These are phyloP conservation scores for Rosa persica DNA, from an alignment of 306 rosid species.

Conservation along the genomic window DNA sequence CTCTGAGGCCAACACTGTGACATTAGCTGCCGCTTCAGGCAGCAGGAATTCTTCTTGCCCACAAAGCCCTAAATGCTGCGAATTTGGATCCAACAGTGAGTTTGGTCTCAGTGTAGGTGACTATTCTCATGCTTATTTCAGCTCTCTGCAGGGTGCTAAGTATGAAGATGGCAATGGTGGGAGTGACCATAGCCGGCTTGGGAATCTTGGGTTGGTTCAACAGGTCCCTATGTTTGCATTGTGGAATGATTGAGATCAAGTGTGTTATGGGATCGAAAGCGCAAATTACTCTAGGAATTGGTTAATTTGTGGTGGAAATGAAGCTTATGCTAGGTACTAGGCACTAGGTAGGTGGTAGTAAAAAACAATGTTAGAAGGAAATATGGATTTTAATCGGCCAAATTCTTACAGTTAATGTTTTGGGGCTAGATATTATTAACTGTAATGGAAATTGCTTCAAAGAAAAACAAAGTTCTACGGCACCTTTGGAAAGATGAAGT, in stretches of 20 bases:
- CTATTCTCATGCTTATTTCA: constrained; percentile 59
- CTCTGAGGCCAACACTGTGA: background rate
- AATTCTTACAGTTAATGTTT: constrained; percentile 4
- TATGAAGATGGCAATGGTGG: constrained; percentile 59
- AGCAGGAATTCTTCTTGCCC: constrained; percentile 35
- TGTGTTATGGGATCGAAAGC: background rate
- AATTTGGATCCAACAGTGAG: constrained; percentile 32
- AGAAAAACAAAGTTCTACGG: background rate
- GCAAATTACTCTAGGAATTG: constrained; percentile 2
- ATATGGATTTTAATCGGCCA: background rate
- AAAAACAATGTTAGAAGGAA: background rate
- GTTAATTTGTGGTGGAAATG: constrained; percentile 5
- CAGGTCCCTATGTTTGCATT: constrained; percentile 81
- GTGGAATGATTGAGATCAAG: constrained; percentile 56
- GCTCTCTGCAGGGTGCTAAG: constrained; percentile 48
- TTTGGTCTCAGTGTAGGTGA: constrained; percentile 54
- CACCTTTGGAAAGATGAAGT: background rate
- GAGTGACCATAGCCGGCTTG: constrained; percentile 46
- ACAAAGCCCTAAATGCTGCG: constrained; percentile 45
- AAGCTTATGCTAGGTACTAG: background rate
- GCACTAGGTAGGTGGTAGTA: constrained; percentile 10
- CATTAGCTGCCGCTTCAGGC: constrained; percentile 26
- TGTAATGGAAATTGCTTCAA: background rate
- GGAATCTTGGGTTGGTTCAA: constrained; percentile 61
- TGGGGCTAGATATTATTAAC: constrained; percentile 5